Evolutionary conservation across 768 basidiomycete genomes (phyloP).

Genomic region (Boletales sp.): DNA sequence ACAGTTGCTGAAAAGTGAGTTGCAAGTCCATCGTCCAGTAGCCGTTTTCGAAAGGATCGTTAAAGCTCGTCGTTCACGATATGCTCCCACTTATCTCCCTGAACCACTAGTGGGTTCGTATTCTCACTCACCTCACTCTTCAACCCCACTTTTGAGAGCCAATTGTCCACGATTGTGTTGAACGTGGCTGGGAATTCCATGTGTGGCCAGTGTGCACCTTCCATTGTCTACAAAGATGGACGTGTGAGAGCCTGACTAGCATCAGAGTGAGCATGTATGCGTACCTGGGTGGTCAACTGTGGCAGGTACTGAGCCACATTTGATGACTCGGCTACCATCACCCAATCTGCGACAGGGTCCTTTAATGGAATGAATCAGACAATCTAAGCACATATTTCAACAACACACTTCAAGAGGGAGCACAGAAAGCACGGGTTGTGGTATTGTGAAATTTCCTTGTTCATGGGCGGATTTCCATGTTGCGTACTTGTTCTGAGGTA

Average conservation of each 20-base stretch:
- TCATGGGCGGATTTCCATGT: conserved; percentile 36
- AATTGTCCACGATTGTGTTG: conserved; percentile 49
- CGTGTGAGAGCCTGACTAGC: conserved; percentile 30
- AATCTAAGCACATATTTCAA: not conserved
- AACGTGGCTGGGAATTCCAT: conserved; percentile 53
- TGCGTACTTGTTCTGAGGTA: conserved; percentile 35
- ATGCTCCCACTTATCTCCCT: not conserved
- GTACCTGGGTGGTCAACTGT: conserved; percentile 32
- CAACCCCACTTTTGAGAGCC: conserved; percentile 37
- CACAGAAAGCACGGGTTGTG: conserved; percentile 39
- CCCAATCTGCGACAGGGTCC: conserved; percentile 48
- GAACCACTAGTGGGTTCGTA: not conserved
- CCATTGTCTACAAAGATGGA: conserved; percentile 37
- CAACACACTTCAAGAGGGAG: conserved; percentile 36
- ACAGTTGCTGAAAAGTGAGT: not conserved
- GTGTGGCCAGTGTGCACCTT: conserved; percentile 66
- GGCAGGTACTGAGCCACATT: conserved; percentile 32
- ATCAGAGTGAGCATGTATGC: conserved; percentile 2
- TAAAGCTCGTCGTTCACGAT: conserved; percentile 15
- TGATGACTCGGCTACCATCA: conserved; percentile 23
- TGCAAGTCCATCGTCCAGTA: not conserved
- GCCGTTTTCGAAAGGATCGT: not conserved
- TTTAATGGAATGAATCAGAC: conserved; percentile 6
- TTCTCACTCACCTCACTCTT: not conserved
- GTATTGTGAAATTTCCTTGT: conserved; percentile 43